These are phyloP conservation scores for Eucalyptus victrix DNA, from an alignment of 345 rosid species.

Conservation along the genomic window DNA sequence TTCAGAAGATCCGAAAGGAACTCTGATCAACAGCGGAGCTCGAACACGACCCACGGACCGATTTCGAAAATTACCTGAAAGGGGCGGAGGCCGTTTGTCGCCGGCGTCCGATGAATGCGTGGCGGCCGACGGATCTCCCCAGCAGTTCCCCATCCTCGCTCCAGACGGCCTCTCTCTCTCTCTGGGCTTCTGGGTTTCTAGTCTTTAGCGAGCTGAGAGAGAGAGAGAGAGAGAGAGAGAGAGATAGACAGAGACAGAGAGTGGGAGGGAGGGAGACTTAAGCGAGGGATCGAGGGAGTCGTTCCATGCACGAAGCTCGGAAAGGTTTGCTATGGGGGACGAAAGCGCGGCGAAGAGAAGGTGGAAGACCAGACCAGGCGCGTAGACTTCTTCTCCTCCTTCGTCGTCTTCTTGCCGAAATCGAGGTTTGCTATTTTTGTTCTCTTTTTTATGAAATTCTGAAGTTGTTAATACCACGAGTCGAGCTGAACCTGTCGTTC, in stretches of 20 bases:
- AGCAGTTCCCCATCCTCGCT: slow-evolving; percentile 1
- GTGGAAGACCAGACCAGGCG: background rate
- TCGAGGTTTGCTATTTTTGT: background rate
- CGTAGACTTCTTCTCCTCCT: background rate
- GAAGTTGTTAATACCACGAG: background rate
- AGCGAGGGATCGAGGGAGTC: background rate
- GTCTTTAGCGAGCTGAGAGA: background rate
- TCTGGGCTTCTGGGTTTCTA: background rate
- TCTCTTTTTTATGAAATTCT: background rate
- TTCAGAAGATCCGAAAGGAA: background rate
- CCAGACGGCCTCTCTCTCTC: background rate
- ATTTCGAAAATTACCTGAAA: background rate
- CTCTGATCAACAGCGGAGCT: background rate
- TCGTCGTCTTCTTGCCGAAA: background rate
- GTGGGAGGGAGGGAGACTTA: background rate
- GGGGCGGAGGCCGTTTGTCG: background rate
- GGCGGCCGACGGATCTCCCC: background rate
- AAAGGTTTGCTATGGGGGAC: background rate
- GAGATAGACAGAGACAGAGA: background rate
- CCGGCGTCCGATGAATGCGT: background rate
- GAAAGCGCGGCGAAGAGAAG: background rate
- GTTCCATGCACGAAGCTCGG: background rate
- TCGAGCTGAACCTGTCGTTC: background rate
- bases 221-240: background rate
- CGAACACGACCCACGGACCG: background rate